Evolutionary conservation across 2,329 filamentous ascomycete species (phyloP), one percentile per base, ranked within the genome.

Genomic region (Neospermospora avenae): DNA sequence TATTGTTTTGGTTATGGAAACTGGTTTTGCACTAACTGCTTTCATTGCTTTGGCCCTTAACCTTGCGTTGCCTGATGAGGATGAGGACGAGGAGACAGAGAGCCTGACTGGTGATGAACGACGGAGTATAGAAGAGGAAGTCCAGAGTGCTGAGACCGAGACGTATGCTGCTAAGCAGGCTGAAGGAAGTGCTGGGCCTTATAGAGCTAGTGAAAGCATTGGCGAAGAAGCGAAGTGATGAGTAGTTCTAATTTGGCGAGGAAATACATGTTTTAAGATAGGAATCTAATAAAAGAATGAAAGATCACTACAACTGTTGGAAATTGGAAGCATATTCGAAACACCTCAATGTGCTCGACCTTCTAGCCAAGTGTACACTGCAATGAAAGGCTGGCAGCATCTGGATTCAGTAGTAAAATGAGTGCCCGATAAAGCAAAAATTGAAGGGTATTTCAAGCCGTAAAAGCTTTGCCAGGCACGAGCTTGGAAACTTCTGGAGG

Each of bases 1-100:
- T 55, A 86, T 91, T 60, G 80, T 81, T 4, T 77, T 93, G 42
- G 78, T 92, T 59, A 87, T 91, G 83, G 83, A 88, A 75, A 91
- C 88, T 0, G 88, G 89, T 0, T 90, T 89, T 63, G 87, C 87
- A 0, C 79, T 96, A 20, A 88, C 89, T 0, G 92, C 89, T 0
- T 81, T 92, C 24, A 71, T 93, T 42, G 85, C 85, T 54, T 80
- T 95, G 70, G 73, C 90, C 22, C 78, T 96, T 53, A 96, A 96
- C 71, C 73, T 95, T 53, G 66, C 84, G 0, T 75, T 96, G 16
- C 84, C 86, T 0, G 87, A 90, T 69, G 91, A 96, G 75, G 76
- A 88, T n/a, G 90, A 91, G 67, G 88, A 90, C 45, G 79, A 80
- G 57, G 66, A 69, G 48, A 61, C 63, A 3, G 70, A 71, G 62